A percentile compares a stretch with the other conserved stretches of the same genome.
Evolutionary conservation across 306 rosid species (phyloP).

Genomic region (cucumber (Cucumis sativus)): Cucumber_9930_V3 NC_026656.2:2468001-2468500

Average conservation of each 20-base stretch:
- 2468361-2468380: conserved; percentile 72
- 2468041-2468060: not conserved
- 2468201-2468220: conserved; percentile 63
- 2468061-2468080: not conserved
- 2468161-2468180: conserved; percentile 82
- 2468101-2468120: not conserved
- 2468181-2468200: conserved; percentile 67
- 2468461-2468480: not conserved
- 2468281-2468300: conserved; percentile 59
- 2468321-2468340: conserved; percentile 69
- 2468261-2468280: conserved; percentile 63
- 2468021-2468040: not conserved
- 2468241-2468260: conserved; percentile 40
- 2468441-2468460: not conserved
- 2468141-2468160: conserved; percentile 73
- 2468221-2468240: conserved; percentile 56
- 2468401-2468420: not conserved
- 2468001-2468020: not conserved
- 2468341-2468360: conserved; percentile 93
- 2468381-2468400: conserved; percentile 37
- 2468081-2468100: not conserved
- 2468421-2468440: not conserved
- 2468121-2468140: conserved; percentile 18
- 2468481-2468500: not conserved
- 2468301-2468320: conserved; percentile 46